Percentiles rank a stretch among this genome's conserved stretches.
Conservation (phyloP, 164 flowering plant genomes). For the Nymphaea thermarum region DNA sequence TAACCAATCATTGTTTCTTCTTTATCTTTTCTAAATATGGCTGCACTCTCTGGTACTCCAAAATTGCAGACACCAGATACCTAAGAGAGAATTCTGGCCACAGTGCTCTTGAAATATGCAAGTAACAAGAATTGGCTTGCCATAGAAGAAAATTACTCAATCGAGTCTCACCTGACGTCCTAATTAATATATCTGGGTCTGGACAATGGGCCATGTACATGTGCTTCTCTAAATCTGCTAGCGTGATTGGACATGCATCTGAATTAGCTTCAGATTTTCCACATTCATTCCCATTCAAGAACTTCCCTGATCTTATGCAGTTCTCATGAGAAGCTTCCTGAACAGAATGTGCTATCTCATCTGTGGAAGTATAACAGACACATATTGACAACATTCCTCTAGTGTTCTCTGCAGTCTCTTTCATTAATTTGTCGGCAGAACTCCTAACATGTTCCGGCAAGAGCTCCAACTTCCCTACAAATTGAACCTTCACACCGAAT, state of each 20-base stretch:
- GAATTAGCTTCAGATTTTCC: neutral
- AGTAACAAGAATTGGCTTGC: conserved; percentile 20
- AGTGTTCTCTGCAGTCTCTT: conserved; percentile 36
- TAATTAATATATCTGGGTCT: conserved; percentile 34
- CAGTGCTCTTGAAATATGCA: conserved; percentile 24
- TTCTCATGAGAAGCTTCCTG: conserved; percentile 29
- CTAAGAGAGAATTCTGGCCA: conserved; percentile 40
- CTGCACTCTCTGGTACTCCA: conserved; percentile 22
- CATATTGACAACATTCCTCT: conserved; percentile 40
- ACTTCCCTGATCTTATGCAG: conserved; percentile 6
- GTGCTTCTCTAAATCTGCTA: conserved; percentile 26
- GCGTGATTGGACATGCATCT: conserved; percentile 3
- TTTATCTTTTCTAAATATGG: conserved; percentile 19
- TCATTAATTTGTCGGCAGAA: conserved; percentile 62
- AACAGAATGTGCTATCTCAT: conserved; percentile 62
- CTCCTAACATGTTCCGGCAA: conserved; percentile 35
- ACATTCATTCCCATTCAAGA: neutral
- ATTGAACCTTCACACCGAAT: conserved; percentile 44
- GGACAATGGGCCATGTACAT: conserved; percentile 30
- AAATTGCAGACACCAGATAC: conserved; percentile 33
- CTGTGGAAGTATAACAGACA: conserved; percentile 55
- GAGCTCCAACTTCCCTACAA: conserved; percentile 54
- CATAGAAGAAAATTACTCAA: conserved; percentile 45
- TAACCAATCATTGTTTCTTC: conserved; percentile 1
- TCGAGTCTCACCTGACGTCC: conserved; percentile 36